These are phyloP conservation scores for Wallacemonas sp. DNA, from an alignment of 208 protist genomes.

Conservation along the genomic window DNA sequence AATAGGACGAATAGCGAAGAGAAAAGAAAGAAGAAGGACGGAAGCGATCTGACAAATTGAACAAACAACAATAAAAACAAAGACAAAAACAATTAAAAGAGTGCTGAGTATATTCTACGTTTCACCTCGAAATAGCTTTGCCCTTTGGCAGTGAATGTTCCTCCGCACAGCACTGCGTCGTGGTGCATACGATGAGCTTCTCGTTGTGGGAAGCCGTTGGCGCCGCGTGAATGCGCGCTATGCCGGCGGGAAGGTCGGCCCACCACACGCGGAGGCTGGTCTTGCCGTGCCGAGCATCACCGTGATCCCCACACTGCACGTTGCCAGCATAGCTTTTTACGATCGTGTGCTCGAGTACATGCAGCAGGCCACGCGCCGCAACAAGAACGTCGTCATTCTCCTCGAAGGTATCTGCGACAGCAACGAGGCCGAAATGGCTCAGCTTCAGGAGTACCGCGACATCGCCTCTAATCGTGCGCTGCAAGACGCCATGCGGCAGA, in stretches of 20 bases:
- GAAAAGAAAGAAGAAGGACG: no score
- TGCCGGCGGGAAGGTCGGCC: conserved; percentile 23
- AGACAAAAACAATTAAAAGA: no score
- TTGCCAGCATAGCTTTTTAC: conserved; percentile 83
- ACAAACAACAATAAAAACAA: no score
- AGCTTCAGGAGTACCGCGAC: conserved; percentile 81
- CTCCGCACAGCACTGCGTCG: conserved; percentile 39
- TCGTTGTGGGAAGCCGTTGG: conserved; percentile 84
- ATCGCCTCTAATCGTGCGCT: conserved; percentile 55
- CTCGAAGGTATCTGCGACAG: conserved; percentile 90
- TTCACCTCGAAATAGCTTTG: no score
- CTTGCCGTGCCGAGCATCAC: conserved; percentile 64
- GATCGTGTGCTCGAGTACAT: conserved; percentile 87
- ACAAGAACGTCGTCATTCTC: conserved; percentile 69
- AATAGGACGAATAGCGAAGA: no score
- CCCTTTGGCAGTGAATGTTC: conserved; percentile 13
- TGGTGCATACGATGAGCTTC: conserved; percentile 74
- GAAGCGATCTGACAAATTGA: no score
- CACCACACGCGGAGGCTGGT: conserved; percentile 35
- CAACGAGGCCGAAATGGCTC: conserved; percentile 57
- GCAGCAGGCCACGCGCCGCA: conserved; percentile 56
- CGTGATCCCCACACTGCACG: conserved; percentile 84
- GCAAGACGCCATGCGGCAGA: conserved; percentile 53
- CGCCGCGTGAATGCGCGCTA: conserved; percentile 63
- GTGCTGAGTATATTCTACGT: no score